Evolutionary conservation across 768 basidiomycete genomes (phyloP), one percentile per base, ranked within the genome.

Genomic region (Suillus ampliporus): DNA sequence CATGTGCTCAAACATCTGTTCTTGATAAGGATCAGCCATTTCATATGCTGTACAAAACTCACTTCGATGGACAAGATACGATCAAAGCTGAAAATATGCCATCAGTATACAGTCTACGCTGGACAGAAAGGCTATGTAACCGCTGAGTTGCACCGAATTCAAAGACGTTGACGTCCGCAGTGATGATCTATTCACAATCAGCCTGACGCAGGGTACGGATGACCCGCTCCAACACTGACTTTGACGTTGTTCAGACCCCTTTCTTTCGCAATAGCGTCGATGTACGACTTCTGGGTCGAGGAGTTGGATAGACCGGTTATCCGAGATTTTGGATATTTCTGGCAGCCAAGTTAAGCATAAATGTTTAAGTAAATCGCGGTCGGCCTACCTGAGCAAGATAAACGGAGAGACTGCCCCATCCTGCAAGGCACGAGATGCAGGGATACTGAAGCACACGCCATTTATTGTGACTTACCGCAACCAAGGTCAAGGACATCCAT

Each of bases 1-100:
- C 88, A 90, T 89, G 71, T 90, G 89, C 68, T 90, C 88, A 66
- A 89, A 88, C 86, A 89, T 88, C 84, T 86, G 38, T n/a, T 38
- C 43, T 34, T 48, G 14, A 40, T 58, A 11, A 57, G 43, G 40
- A 41, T 15, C 35, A 28, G 15, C 23, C 46, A 60, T 21, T 21
- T 28, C 46, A 14, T 41, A 40, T 48, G 19, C 28, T 47, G 28
- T n/a, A 19, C 17, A 58, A 17, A 8, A 21, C 10, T 15, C 69
- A 86, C 89, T 74, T 90, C 89, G 57, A 91, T 89, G 3, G 86
- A 88, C 15, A 91, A 69, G 58, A 90, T 86, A 61, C 88, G 82
- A 68, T 90, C 88, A 72, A 92, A 91, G 60, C 87, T 89, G 58
- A 31, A 21, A 26, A 35, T 60, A 10, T 62, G 50, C 34, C n/a